Conservation (phyloP, 1,139 yeast genomes). For the Taiozyma sp. region DNA sequence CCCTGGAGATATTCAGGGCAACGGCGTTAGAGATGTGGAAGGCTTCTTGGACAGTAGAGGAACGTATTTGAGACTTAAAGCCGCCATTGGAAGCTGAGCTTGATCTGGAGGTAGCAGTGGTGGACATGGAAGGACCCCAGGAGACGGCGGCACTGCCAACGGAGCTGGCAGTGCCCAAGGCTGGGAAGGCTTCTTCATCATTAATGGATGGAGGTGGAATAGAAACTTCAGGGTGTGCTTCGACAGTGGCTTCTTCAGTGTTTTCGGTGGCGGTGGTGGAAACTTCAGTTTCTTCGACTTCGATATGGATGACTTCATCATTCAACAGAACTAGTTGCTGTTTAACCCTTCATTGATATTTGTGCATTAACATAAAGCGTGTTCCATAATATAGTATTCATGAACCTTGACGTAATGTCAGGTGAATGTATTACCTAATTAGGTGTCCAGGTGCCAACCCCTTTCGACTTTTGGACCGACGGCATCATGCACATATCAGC, state of each 20-base stretch:
- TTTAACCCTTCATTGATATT: neutral
- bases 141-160: conserved; percentile 27
- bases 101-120: conserved; percentile 23
- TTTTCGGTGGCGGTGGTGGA: conserved; percentile 7
- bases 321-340: conserved; percentile 24
- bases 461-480: no score
- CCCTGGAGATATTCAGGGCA: conserved; percentile 57
- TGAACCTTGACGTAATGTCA: no score
- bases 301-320: conserved; percentile 63
- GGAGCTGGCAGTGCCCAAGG: conserved; percentile 44
- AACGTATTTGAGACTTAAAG: conserved; percentile 22
- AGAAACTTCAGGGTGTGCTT: conserved; percentile 7
- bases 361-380: neutral
- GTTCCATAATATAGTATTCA: neutral
- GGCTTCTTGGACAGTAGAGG: conserved; percentile 62
- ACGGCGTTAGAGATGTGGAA: conserved; percentile 66
- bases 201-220: conserved; percentile 28
- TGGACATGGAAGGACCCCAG: conserved; percentile 42
- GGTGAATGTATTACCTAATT: no score
- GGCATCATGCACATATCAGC: no score
- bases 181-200: conserved; percentile 63
- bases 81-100: neutral
- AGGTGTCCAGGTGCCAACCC: no score
- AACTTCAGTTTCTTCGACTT: conserved; percentile 3
- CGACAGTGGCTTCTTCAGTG: conserved; percentile 4